Evolutionary conservation across 371 early-diverging fungal genomes (phyloP), one percentile per base, ranked within the genome.

Genomic region (Amoeboaphelidium protococcarum): DNA sequence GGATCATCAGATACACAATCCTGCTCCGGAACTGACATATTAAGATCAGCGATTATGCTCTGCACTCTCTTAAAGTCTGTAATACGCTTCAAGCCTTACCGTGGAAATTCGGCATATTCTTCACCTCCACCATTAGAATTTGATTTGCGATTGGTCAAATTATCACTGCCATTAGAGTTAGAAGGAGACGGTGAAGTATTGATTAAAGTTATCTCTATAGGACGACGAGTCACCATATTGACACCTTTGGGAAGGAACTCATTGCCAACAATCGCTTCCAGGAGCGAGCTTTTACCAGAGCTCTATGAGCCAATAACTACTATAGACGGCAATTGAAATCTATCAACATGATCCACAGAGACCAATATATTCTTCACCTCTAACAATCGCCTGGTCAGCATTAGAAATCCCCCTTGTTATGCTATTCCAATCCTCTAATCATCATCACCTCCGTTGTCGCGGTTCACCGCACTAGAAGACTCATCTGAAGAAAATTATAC

Each of bases 151-250:
- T n/a, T n/a, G n/a, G n/a, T n/a, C n/a, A n/a, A n/a, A n/a, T n/a
- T n/a, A n/a, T n/a, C n/a, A n/a, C n/a, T n/a, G n/a, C n/a, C n/a
- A n/a, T n/a, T n/a, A n/a, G n/a, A n/a, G n/a, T n/a, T n/a, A n/a
- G n/a, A n/a, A n/a, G 70, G 67, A 1, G 77, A 61, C 23, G 79
- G 68, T 1, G 89, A 87, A 0, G 86, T 83, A 58, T 90, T 81
- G 42, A 91, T 75, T 40, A 98, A 70, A 22, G 98, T 92, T 47
- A 99, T 69, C 55, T 98, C 92, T 48, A 99, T 85, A 2, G 99
- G 99, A 46, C 99, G 72, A 46, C 92, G 72, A 2, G 98, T 98
- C 12, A 99, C 97, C 89, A 99, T 89, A 62, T 96, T 95, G 40
- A 61, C 65, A 23, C 99, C 98, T 51, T 83, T 82, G 52, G 2